Evolutionary conservation across 2,329 filamentous ascomycete genomes (phyloP).

Genomic region (Aspergillus pseudotamarii): DNA sequence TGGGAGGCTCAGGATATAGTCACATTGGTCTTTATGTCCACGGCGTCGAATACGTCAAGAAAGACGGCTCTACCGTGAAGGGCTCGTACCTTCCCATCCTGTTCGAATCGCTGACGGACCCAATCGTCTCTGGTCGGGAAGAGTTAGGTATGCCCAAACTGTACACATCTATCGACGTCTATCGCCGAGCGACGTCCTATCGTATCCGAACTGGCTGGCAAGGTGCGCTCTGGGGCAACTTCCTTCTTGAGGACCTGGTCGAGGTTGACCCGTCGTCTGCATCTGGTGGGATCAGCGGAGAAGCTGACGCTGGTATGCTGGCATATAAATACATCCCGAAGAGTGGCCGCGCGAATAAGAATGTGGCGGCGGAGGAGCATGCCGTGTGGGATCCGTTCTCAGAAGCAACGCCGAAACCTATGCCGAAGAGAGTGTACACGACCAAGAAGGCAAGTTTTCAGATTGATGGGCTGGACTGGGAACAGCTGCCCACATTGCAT

Average conservation of each 20-base stretch:
- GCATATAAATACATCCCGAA: constrained; percentile 48
- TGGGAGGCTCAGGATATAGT: constrained; percentile 61
- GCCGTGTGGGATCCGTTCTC: constrained; percentile 42
- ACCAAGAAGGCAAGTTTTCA: constrained; percentile 47
- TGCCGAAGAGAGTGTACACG: not conserved
- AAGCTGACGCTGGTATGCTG: not conserved
- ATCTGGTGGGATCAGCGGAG: constrained; percentile 37
- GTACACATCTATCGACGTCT: constrained; percentile 53
- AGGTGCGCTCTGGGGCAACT: constrained; percentile 42
- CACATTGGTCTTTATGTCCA: constrained; percentile 64
- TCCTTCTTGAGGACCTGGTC: constrained; percentile 39
- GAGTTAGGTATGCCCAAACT: constrained; percentile 65
- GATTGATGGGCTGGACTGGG: constrained; percentile 55
- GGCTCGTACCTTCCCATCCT: constrained; percentile 60
- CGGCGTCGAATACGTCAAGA: constrained; percentile 58
- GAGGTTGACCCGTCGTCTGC: constrained; percentile 24
- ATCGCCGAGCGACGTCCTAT: constrained; percentile 37
- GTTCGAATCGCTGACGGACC: constrained; percentile 61
- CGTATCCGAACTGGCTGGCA: constrained; percentile 46
- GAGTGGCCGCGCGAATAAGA: constrained; percentile 50
- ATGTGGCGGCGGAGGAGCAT: constrained; percentile 58
- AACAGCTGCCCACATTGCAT: constrained; percentile 61
- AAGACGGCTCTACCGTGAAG: constrained; percentile 48
- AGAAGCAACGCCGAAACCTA: constrained; percentile 25
- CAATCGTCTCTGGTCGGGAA: constrained; percentile 61